Evolutionary conservation across 805 yeast species (phyloP).

Genomic region (Wickerhamomyces hampshirensis): DNA sequence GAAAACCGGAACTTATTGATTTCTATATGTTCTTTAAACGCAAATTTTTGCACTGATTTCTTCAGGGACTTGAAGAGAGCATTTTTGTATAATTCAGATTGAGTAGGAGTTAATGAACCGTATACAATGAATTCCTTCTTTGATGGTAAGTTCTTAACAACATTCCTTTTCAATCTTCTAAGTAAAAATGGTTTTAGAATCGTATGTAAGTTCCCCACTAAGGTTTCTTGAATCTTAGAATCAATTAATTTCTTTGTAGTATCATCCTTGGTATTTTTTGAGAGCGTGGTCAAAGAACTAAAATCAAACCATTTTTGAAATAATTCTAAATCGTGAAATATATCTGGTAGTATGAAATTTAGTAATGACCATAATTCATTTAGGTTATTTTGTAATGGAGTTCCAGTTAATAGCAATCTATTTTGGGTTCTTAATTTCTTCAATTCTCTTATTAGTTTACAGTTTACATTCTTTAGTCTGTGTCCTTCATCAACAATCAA

Average conservation of each 20-base stretch:
- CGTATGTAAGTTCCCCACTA: constrained; percentile 76
- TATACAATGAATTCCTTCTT: constrained; percentile 86
- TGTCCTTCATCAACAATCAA: constrained; percentile 96
- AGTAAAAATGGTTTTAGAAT: constrained; percentile 84
- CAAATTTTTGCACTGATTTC: constrained; percentile 38
- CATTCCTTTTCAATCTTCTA: constrained; percentile 75
- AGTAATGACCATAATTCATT: constrained; percentile 89
- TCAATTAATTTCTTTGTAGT: constrained; percentile 49
- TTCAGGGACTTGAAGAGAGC: constrained; percentile 44
- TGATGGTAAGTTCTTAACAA: constrained; percentile 68
- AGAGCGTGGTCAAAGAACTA: constrained; percentile 45
- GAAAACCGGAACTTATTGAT: constrained; percentile 29
- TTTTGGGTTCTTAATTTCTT: constrained; percentile 64
- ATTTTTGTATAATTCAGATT: constrained; percentile 54
- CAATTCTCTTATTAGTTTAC: constrained; percentile 66
- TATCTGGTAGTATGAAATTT: constrained; percentile 88
- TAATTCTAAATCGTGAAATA: constrained; percentile 82
- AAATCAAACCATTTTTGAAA: constrained; percentile 96
- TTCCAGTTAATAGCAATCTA: constrained; percentile 84
- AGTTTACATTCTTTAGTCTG: constrained; percentile 78
- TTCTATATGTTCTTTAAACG: constrained; percentile 47
- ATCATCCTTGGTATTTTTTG: constrained; percentile 28
- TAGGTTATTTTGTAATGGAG: constrained; percentile 90
- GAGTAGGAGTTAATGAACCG: constrained; percentile 59
- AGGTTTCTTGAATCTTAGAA: constrained; percentile 49